Base-by-base conservation (phyloP, 1,284 basidiomycete genomes). In the Stereum hirsutum region DNA sequence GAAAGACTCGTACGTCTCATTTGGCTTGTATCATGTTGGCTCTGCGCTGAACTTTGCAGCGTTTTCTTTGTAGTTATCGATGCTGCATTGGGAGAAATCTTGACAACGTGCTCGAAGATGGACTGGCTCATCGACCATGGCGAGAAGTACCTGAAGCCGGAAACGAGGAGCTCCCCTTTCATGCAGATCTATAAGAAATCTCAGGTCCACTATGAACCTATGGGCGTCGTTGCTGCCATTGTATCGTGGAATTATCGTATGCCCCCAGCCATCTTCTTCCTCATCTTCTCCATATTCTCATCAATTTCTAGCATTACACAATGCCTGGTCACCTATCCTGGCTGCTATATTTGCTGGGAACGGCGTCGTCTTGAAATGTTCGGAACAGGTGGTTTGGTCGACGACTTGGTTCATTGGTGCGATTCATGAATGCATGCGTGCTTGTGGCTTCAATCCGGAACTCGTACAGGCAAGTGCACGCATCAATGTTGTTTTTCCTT, bases 241-340 rank as follows among this genome's bases (percentile, higher is more conserved):
- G 93, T 98, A 1, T 95, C 90, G 1, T 97, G 94, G 91, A 92
- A 90, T 56, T 90, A 91, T 59, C 84, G 87, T 89, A 54, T 42
- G 83, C 70, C 6, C 31, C 31, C 20, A 19, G 6, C n/a, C n/a
- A n/a, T n/a, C 32, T 15, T 17, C 14, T 34, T 31, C 12, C 5
- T 27, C 30, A 21, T 8, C 23, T 8, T 23, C n/a, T 11, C 31
- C 17, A 19, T 36, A 35, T 41, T 14, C n/a, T 47, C 34, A 39
- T n/a, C 20, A 32, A 6, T 15, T 39, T 15, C 15, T 51, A 90
- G 89, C 91, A 24, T 70, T 94, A 43, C 94, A 97, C 63, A 97
- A 98, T 58, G 78, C 87, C 0, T 85, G 94, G 70, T 93, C 90
- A 1, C 95, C 95, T 0, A 90, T 98, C 46, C 70, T 98, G 24